Conservation (phyloP, 1,284 basidiomycete species). For the Singerocomus inundabilis region DNA sequence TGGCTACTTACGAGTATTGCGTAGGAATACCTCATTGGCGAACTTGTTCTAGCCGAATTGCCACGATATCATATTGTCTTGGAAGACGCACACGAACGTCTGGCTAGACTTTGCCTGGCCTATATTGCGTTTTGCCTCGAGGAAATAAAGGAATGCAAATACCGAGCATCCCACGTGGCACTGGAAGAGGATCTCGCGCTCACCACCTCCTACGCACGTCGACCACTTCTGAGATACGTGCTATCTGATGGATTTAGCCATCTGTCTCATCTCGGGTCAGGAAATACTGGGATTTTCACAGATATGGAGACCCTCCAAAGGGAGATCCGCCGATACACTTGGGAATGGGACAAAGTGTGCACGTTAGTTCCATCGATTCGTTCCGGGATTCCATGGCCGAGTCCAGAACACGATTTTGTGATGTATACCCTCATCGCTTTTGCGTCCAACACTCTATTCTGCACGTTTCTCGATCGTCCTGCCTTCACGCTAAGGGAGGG, state of each 20-base stretch:
- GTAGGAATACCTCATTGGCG: conserved; percentile 15
- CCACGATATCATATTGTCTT: conserved; percentile 7
- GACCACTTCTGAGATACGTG: conserved; percentile 6
- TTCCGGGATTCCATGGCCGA: conserved; percentile 1
- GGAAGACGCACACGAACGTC: conserved; percentile 2
- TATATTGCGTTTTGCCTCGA: conserved; percentile 10
- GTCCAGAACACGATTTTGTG: conserved; percentile 2
- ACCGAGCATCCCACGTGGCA: not conserved
- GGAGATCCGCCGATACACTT: not conserved
- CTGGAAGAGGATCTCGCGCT: not conserved
- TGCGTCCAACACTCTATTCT: not conserved
- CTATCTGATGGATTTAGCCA: conserved; percentile 9
- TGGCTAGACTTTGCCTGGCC: conserved; percentile 10
- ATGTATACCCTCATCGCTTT: conserved; percentile 9
- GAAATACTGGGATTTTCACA: not conserved
- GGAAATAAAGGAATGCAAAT: not conserved
- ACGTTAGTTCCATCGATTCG: not conserved
- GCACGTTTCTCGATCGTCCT: not conserved
- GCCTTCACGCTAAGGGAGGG: not conserved
- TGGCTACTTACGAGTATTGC: not conserved
- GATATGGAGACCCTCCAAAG: conserved; percentile 1
- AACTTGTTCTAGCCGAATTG: not conserved
- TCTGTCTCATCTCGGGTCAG: conserved; percentile 1
- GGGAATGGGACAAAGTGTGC: conserved; percentile 9
- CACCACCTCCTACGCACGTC: not conserved